Evolutionary conservation across 108 stramenopile genomes (phyloP), one percentile per base, ranked within the genome.

Genomic region (Cyclotella atomus): DNA sequence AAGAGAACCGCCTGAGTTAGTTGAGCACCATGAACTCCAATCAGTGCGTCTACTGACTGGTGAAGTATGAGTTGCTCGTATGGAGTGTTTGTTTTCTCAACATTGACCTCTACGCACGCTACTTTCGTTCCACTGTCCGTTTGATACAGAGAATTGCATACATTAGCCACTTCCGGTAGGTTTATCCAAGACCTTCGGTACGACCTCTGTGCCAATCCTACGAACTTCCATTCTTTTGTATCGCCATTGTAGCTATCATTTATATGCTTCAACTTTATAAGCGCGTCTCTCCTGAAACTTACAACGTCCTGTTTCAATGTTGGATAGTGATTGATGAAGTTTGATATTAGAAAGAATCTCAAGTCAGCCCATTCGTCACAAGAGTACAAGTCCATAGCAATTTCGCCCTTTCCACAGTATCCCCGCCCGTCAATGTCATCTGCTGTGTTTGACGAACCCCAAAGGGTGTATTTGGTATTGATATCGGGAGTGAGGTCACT

Each of bases 21-120:
- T 34, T 84, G 83, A 16, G 84, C 84, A 23, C 84, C 81, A 67
- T 85, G 84, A 43, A 85, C 77, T 43, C 84, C 84, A 63, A 87
- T 85, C 46, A 87, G 28, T n/a, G 50, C 86, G 54, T 87, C 79
- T n/a, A 87, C 61, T 19, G 77, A 66, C 2, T 73, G 82, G 67
- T 87, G 86, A 2, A 80, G 81, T 6, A 84, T 28, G 16, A 85
- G 45, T 67, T 87, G 86, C 27, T 83, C 74, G 41, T 46, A 71
- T 24, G 71, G 79, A 32, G 60, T 45, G 9, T 53, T 50, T 29
- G 67, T 83, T 21, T 76, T 62, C 35, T 87, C 84, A 8, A 87
- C 77, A 59, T 87, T 87, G 14, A 87, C 77, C 47, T 83, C 84
- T 0, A 81, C 41, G 54, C 81, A 87, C 24, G 73, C 44, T 28